Evolutionary conservation across 495 filamentous ascomycete genomes (phyloP), one percentile per base, ranked within the genome.

Genomic region (Barbatosphaeria neglecta): DNA sequence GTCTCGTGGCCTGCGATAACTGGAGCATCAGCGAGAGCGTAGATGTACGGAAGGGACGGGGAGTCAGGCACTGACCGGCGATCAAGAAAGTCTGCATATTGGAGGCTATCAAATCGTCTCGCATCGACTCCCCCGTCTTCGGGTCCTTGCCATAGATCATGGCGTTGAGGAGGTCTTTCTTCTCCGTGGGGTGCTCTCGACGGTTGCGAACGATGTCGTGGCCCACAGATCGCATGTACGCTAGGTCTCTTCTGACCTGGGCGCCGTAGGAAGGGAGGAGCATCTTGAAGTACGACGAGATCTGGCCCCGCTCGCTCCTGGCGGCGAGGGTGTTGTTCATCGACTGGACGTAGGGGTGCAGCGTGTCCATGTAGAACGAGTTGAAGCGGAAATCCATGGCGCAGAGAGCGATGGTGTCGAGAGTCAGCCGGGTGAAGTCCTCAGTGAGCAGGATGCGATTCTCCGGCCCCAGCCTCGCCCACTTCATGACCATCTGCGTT

Each of bases 351-450:
- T 83, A 84, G 1, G 77, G 75, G 56, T 82, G 77, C 50, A 74
- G 51, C 0, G 73, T 62, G 10, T 82, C 75, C 3, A 63, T 63
- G 49, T 84, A 84, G 59, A 80, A 84, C 2, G 70, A 77, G 50
- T 86, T 86, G 67, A 86, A 86, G 11, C 82, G 73, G 16, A 63
- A 76, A 28, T 73, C 77, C 80, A 87, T 84, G 0, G 81, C 62
- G 46, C 79, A 85, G 17, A 86, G 67, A 0, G 78, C 76, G 42
- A 87, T 77, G 0, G 79, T 78, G 49, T 87, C 82, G 4, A 87
- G 63, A 0, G 79, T 80, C 31, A 87, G 55, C 2, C 80, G 69
- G 0, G 81, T 85, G 47, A 86, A 84, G 52, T 84, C 81, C 24
- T 77, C 76, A 0, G 76, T 67, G 0, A 74, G 72, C 19, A 61